Evolutionary conservation across 345 rosid species (phyloP), one percentile per base, ranked within the genome.

Genomic region (Hirschfeldia incana): DNA sequence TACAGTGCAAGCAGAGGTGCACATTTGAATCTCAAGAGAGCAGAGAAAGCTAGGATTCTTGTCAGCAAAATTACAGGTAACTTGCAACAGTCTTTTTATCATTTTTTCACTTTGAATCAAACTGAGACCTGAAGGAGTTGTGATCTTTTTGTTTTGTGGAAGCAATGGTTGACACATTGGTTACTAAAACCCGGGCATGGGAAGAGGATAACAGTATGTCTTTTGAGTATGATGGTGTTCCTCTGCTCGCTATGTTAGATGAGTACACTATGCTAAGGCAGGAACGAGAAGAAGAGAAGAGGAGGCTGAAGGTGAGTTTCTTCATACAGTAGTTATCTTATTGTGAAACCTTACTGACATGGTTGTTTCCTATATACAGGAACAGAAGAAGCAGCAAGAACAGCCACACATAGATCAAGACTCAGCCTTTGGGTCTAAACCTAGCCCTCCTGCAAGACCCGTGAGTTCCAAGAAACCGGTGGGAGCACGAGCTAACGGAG

Each of bases 21-120:
- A 0, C 99, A 95, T 80, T 85, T 93, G 82, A 95, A 95, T 86
- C 99, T 95, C 86, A 95, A 95, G 89, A 97, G 97, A 21, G 99
- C 96, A 21, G 99, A 95, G 82, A 93, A 91, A 81, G 98, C 96
- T 39, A 87, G 98, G 65, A 80, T 88, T 75, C 80, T 95, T 80
- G 99, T 95, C 72, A 91, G 87, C 89, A 93, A 91, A 85, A 93
- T 95, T 80, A 96, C 98, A 8, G 94, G 98, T 91, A 90, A 67
- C 57, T 46, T 59, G 2, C 73, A 26, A 33, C 13, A 26, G 10
- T 67, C 49, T 51, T 8, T 53, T 2, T 57, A 0, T 71, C 12
- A 59, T 60, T 51, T 49, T 4, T 39, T 51, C 65, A 46, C 16
- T 61, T 16, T 8, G 4, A 42, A 0, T 9, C 7, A 37, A 63